Evolutionary conservation across 495 filamentous ascomycete genomes (phyloP).

Genomic region (Aspergillus hancockii): DNA sequence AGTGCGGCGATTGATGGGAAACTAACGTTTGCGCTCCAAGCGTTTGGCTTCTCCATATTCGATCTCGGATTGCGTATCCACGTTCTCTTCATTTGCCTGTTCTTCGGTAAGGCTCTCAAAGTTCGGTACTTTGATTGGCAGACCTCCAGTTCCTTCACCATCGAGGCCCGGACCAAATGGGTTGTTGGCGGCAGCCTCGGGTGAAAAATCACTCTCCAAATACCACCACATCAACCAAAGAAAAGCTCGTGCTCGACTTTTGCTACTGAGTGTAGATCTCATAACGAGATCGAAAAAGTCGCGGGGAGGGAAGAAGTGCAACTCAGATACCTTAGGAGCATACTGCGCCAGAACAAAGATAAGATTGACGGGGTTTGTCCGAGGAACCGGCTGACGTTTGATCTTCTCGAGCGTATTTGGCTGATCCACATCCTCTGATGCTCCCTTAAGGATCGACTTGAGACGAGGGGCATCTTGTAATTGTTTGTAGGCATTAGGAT

Average conservation of each 20-base stretch:
- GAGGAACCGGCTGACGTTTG: constrained; percentile 63
- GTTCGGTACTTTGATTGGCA: constrained; percentile 77
- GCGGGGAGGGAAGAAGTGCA: constrained; percentile 79
- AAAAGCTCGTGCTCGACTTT: constrained; percentile 83
- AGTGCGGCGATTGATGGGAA: neutral
- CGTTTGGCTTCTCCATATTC: constrained; percentile 86
- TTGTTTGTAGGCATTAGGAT: constrained; percentile 96
- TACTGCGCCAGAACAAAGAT: constrained; percentile 94
- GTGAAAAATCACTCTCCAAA: constrained; percentile 90
- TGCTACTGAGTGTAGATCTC: constrained; percentile 78
- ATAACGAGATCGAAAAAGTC: constrained; percentile 98
- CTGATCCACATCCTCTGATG: constrained; percentile 88
- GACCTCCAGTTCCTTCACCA: constrained; percentile 58
- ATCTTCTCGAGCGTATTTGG: constrained; percentile 85
- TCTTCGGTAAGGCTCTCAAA: constrained; percentile 77
- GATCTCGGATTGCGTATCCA: constrained; percentile 83
- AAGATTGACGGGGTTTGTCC: constrained; percentile 95
- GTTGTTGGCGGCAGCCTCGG: constrained; percentile 79
- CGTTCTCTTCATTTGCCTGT: constrained; percentile 79
- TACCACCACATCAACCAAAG: constrained; percentile 99
- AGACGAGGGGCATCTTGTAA: constrained; percentile 93
- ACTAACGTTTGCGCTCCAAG: constrained; percentile 73
- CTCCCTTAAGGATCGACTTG: constrained; percentile 97
- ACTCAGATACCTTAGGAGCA: constrained; percentile 86
- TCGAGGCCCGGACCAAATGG: constrained; percentile 81